These are phyloP conservation scores for Daldinia sp. DNA, from an alignment of 2,329 filamentous ascomycete genomes.

Conservation along the genomic window DNA sequence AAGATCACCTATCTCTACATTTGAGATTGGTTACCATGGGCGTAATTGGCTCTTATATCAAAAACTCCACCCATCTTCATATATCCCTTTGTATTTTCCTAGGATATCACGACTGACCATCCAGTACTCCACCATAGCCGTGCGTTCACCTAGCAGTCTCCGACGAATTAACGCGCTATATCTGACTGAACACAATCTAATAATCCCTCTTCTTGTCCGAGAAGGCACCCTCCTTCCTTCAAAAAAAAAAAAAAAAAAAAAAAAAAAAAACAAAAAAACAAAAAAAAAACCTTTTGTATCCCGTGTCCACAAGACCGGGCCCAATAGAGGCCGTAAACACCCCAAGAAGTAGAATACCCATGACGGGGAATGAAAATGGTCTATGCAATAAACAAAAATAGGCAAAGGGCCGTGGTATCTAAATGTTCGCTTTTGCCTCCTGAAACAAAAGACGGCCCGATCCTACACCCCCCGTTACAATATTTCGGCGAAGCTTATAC, in stretches of 20 bases:
- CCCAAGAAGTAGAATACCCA: slow-evolving; percentile 12
- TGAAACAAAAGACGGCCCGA: neutral
- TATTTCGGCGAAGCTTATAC: slow-evolving; percentile 2
- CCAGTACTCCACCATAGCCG: neutral
- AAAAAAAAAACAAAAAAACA: too few relatives aligned
- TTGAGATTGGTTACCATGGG: neutral
- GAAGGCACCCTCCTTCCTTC: neutral
- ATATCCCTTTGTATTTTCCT: neutral
- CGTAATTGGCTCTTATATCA: neutral
- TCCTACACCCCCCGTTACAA: slow-evolving; percentile 17
- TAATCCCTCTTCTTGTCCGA: neutral
- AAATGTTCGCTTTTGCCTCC: slow-evolving; percentile 18
- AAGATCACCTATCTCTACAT: neutral
- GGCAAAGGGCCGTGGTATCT: slow-evolving; percentile 23
- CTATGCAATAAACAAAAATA: slow-evolving; percentile 16
- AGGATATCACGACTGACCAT: neutral
- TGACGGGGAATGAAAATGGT: slow-evolving; percentile 24
- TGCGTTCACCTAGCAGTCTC: neutral
- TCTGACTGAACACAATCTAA: slow-evolving; percentile 7
- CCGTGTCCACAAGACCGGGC: neutral
- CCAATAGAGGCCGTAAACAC: slow-evolving; percentile 11
- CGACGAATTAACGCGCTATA: neutral
- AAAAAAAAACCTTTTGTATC: neutral
- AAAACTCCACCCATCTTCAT: neutral
- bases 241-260: too few relatives aligned